Evolutionary conservation across 768 basidiomycete species (phyloP).

Genomic region (Cyathus striatus): DNA sequence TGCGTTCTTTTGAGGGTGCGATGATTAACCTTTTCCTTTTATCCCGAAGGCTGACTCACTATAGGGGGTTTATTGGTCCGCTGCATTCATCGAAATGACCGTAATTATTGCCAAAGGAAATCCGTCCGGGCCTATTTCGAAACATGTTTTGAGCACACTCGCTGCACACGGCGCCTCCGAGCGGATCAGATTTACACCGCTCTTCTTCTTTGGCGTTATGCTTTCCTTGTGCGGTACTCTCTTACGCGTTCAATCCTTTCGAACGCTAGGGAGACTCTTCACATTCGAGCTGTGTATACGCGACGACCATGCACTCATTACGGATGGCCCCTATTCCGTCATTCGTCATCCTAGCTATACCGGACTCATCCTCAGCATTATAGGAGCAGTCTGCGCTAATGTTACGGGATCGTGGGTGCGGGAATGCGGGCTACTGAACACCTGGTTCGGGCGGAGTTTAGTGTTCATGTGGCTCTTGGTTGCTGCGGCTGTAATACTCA

Average conservation of each 20-base stretch:
- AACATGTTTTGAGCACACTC: conserved; percentile 11
- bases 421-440: conserved; percentile 24
- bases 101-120: conserved; percentile 19
- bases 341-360: conserved; percentile 36
- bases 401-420: conserved; percentile 25
- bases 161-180: conserved; percentile 8
- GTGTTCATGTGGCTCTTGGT: conserved; percentile 18
- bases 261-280: conserved; percentile 28
- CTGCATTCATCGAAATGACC: conserved; percentile 19
- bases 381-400: conserved; percentile 19
- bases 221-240: conserved; percentile 24
- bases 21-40: not conserved
- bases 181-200: conserved; percentile 17
- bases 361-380: conserved; percentile 23
- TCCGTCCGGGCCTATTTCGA: conserved; percentile 10
- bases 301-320: conserved; percentile 26
- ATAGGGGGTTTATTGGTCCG: conserved; percentile 21
- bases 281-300: conserved; percentile 32
- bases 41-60: not conserved
- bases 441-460: conserved; percentile 11
- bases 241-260: conserved; percentile 26
- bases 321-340: conserved; percentile 27
- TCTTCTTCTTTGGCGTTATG: conserved; percentile 22
- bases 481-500: conserved; percentile 16
- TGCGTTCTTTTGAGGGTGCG: conserved; percentile 21